Evolutionary conservation across 73 alveolate genomes (phyloP).

Genomic region (Paramecium sexaurelia): DNA sequence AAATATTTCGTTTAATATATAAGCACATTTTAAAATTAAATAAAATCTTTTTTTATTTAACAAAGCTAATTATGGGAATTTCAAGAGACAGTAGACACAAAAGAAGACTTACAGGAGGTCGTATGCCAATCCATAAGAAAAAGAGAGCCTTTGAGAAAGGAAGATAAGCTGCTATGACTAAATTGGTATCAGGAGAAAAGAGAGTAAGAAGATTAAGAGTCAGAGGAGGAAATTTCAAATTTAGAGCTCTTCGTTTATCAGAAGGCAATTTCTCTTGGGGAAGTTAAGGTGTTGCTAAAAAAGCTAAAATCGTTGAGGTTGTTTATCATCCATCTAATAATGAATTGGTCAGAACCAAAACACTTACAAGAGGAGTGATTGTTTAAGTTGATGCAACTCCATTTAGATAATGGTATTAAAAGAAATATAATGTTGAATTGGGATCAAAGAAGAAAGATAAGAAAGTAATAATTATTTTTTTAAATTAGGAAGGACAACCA

Average conservation of each 20-base stretch:
- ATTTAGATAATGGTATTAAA: conserved; percentile 91
- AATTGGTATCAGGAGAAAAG: conserved; percentile 69
- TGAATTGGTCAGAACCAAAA: conserved; percentile 98
- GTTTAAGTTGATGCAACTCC: conserved; percentile 97
- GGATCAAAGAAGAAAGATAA: conserved; percentile 75
- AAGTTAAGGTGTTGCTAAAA: conserved; percentile 72
- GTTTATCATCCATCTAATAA: conserved; percentile 97
- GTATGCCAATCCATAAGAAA: conserved; percentile 98
- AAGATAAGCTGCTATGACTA: conserved; percentile 93
- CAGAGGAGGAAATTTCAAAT: conserved; percentile 93
- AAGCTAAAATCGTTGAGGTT: conserved; percentile 91
- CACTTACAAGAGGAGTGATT: conserved; percentile 93
- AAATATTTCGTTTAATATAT: background rate
- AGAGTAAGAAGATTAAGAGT: conserved; percentile 81
- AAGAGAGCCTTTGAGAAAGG: conserved; percentile 98
- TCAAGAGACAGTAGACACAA: conserved; percentile 96
- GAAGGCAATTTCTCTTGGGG: conserved; percentile 97
- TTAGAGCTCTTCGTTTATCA: conserved; percentile 92
- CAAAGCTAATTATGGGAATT: conserved; percentile 85
- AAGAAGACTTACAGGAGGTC: conserved; percentile 98
- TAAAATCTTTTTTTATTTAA: conserved; percentile 21
- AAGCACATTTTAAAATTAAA: conserved; percentile 15
- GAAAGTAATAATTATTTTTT: conserved; percentile 21
- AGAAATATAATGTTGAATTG: conserved; percentile 87
- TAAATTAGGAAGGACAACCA: conserved; percentile 57